These are phyloP conservation scores for Arabidopsis lyrata DNA, from an alignment of 441 rosid species.

Conservation along the genomic window DNA sequence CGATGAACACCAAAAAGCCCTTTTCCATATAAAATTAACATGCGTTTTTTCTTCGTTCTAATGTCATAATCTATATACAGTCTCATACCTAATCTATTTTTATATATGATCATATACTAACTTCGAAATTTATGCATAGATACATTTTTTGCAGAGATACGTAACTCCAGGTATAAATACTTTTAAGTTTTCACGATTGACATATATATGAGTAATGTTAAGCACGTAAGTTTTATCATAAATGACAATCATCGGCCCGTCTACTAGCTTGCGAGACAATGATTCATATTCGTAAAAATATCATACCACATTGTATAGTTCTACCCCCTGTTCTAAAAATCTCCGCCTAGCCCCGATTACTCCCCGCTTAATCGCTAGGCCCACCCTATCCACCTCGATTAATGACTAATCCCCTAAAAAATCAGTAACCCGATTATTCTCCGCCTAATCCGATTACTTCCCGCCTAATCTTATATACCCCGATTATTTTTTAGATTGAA, in stretches of 20 bases:
- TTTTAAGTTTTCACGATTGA: not conserved
- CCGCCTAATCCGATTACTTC: no score
- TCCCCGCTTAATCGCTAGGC: no score
- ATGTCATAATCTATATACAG: slow-evolving; percentile 12
- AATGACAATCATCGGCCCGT: not conserved
- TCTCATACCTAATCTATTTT: slow-evolving; percentile 15
- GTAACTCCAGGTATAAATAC: not conserved
- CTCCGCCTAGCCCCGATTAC: no score
- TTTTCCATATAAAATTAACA: slow-evolving; percentile 38
- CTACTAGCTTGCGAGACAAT: slow-evolving; percentile 1
- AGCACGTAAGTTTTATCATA: not conserved
- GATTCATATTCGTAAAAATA: not conserved
- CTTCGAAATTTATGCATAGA: not conserved
- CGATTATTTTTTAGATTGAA: no score
- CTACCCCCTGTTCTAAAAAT: no score
- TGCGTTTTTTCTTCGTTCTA: slow-evolving; percentile 22
- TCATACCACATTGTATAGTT: not conserved
- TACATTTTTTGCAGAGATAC: not conserved
- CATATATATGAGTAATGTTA: not conserved
- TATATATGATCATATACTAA: not conserved
- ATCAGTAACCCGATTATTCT: no score
- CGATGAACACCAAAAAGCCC: slow-evolving; percentile 45
- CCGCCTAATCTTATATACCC: no score
- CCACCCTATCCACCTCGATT: no score
- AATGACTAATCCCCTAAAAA: no score